Base-by-base conservation (phyloP, 83 land plant species). In the Diphasiastrum complanatum region DNA sequence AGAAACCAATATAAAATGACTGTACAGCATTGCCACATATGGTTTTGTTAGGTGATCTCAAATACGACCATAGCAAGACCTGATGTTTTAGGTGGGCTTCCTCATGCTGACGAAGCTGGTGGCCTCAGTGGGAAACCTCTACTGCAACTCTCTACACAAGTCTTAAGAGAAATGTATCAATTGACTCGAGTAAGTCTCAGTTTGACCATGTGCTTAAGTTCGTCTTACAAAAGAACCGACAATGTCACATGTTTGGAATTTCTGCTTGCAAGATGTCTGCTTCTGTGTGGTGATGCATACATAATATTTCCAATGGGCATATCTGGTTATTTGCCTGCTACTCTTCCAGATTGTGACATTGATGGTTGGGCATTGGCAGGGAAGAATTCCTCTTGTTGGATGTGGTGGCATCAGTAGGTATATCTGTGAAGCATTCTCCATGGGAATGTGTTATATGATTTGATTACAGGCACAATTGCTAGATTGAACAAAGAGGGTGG, bases 381-480 rank as follows among this genome's bases (percentile, higher is more conserved):
- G 96, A 51, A 83, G 71, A 68, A 75, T 92, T 28, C 87, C 96
- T 47, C 69, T 93, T 8, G 74, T 93, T 43, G 96, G 96, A 33
- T 83, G 87, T 79, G 98, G 98, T 19, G 98, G 98, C 50, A 51
- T 92, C 47, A 81, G 91, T 84, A 88, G 91, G 98, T 92, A 81
- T 20, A 45, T 30, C n/a, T 59, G 28, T 41, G 48, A 14, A 11
- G 37, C 31, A 47, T 26, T 2, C 33, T 29, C 24, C 1, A 1
- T 2, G n/a, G n/a, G n/a, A n/a, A n/a, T n/a, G n/a, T n/a, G n/a
- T 16, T 16, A 40, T 40, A 16, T 8, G 8, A 16, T 8, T 16
- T 8, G 8, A 40, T 40, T 40, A 16, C 16, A 40, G 8, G 43
- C 16, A 40, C 43, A 40, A 8, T 8, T 8, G 16, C 43, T 40